Base-by-base conservation (phyloP, 2,329 filamentous ascomycete genomes). In the Colletotrichum graminicola region DNA sequence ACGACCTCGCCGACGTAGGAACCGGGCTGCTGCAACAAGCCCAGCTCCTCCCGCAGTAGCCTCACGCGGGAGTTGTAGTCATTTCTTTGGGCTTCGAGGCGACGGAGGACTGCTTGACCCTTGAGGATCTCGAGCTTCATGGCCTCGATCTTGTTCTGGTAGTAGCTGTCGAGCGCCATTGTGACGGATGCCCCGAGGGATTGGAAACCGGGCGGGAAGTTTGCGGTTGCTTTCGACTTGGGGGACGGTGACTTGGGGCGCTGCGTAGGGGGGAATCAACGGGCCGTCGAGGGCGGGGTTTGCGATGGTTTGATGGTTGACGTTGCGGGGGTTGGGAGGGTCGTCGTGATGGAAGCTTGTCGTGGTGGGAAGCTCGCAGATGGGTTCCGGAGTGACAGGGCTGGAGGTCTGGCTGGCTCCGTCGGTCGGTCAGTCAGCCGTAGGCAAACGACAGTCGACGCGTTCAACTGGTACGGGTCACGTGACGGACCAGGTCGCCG, bases 121-220 rank as follows among this genome's bases (percentile, higher is more conserved):
- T 98, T 95, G 82, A 99, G 95, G 82, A 99, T 99, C 90, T 99
- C 95, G 82, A 99, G 94, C 92, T 98, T 98, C 93, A 98, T 97
- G 82, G 93, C 92, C 93, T 99, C 96, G 85, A 98, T 98, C 89
- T 99, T 99, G 89, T 98, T 98, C 86, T 96, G 94, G 84, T 97
- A 99, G 87, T 98, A 99, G 84, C 93, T 97, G 84, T 98, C 96
- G 85, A 99, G 93, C 90, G 95, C 95, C 96, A 99, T 99, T 82
- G 81, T 91, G 89, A 83, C 81, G 79, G 74, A 67, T 67, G 67
- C 67, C 60, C 62, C 63, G 55, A 59, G 59, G 51, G 49, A 43
- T 51, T 59, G 12, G 75, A 68, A 75, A 75, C 75, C 73, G 56
- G 57, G 26, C 39, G 45, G 26, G 71, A 57, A 34, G 16, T 47